phyloP scores from a whole-genome alignment of 495 filamentous ascomycete genomes.

The Aspergillus nidulans region DNA sequence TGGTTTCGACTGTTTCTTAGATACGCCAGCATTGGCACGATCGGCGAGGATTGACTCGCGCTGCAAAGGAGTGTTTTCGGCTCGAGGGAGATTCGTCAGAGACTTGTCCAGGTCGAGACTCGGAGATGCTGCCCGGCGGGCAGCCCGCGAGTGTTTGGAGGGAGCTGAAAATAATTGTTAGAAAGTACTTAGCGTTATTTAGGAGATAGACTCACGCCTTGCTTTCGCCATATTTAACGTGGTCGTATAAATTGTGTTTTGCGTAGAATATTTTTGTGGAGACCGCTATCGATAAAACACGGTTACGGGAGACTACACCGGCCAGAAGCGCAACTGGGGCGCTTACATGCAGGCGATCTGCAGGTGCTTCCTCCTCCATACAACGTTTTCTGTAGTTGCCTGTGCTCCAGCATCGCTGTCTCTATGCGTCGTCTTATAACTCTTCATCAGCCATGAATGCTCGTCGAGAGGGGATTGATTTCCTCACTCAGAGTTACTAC shows the following conservation, averaged over 20 bases:
- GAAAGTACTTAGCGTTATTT: not conserved
- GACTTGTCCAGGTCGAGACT: slow-evolving; percentile 74
- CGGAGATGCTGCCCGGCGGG: slow-evolving; percentile 66
- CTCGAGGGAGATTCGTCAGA: slow-evolving; percentile 55
- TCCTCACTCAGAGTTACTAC: slow-evolving; percentile 30
- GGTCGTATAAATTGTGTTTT: slow-evolving; percentile 10
- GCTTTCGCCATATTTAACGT: slow-evolving; percentile 46
- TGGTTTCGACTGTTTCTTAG: slow-evolving; percentile 61
- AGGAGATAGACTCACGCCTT: slow-evolving; percentile 24
- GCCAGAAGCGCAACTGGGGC: slow-evolving; percentile 27
- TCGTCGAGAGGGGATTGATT: slow-evolving; percentile 33
- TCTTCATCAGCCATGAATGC: slow-evolving; percentile 37
- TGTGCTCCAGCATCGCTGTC: slow-evolving; percentile 20
- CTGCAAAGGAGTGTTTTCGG: slow-evolving; percentile 43
- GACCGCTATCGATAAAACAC: slow-evolving; percentile 40
- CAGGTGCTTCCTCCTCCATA: slow-evolving; percentile 1
- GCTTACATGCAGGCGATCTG: slow-evolving; percentile 13
- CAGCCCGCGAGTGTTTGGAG: slow-evolving; percentile 64
- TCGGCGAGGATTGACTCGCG: slow-evolving; percentile 58
- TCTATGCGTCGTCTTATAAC: slow-evolving; percentile 20
- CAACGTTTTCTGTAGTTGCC: not conserved
- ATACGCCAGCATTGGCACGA: slow-evolving; percentile 56
- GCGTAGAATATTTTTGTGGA: slow-evolving; percentile 28
- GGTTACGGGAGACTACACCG: slow-evolving; percentile 22
- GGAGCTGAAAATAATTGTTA: slow-evolving; percentile 30